Evolutionary conservation across 169 alveolate genomes (phyloP).

Genomic region (Cryptosporidium baileyi): DNA sequence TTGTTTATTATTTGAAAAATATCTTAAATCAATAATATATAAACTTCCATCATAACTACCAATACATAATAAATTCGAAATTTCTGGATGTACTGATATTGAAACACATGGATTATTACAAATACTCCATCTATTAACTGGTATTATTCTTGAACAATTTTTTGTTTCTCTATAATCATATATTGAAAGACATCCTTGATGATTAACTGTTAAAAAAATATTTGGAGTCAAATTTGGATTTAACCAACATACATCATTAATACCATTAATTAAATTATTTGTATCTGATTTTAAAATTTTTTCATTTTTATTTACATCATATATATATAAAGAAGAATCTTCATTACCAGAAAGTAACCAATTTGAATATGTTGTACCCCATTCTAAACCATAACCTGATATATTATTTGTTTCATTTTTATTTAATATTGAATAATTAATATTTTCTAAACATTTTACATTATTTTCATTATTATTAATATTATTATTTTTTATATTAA

Average conservation of each 20-base stretch:
- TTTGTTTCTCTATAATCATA: conserved; percentile 17
- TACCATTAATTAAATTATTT: neutral
- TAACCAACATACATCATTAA: conserved; percentile 52
- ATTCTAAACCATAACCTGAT: conserved; percentile 60
- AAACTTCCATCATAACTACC: conserved; percentile 42
- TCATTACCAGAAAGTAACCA: conserved; percentile 66
- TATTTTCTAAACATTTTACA: neutral
- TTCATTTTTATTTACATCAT: conserved; percentile 9
- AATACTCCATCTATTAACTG: conserved; percentile 23
- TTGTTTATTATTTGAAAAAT: conserved; percentile 44
- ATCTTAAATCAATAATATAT: conserved; percentile 35
- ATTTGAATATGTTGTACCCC: conserved; percentile 56
- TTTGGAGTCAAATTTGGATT: conserved; percentile 57
- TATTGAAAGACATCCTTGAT: conserved; percentile 36
- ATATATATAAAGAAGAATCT: conserved; percentile 34
- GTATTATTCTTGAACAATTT: neutral
- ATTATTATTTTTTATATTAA: neutral
- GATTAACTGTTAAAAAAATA: conserved; percentile 34
- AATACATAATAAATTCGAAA: conserved; percentile 6
- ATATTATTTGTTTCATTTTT: neutral
- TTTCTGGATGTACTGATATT: conserved; percentile 32
- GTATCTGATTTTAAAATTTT: neutral
- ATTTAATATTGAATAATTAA: neutral
- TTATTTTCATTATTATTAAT: neutral
- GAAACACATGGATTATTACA: conserved; percentile 50